Evolutionary conservation across 208 protist species (phyloP), one percentile per base, ranked within the genome.

Genomic region (Leishmania braziliensis): DNA sequence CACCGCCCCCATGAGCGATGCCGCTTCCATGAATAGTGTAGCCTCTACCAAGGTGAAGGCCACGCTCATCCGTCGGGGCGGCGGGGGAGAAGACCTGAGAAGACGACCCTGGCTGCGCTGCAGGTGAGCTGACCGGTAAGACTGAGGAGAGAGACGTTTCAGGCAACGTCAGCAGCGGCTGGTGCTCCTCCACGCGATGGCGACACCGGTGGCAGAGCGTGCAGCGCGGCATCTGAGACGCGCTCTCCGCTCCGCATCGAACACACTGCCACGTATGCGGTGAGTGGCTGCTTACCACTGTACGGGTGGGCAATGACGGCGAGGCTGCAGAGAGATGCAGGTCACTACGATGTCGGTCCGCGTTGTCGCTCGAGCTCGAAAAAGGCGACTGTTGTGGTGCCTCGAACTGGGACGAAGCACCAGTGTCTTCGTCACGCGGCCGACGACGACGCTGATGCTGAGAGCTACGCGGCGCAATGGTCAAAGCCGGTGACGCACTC

Each of bases 151-250:
- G 63, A 36, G 62, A 14, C n/a, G 26, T 18, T 23, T 10, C 26
- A 18, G 14, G 36, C n/a, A 51, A 46, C 72, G 72, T 23, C 6
- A 23, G 26, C 51, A 29, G 36, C 29, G 76, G 77, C 43, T 51
- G 81, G 20, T 78, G 82, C 14, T 66, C 82, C 63, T 86, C 82
- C 23, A 56, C 82, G 39, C 82, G 56, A 36, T 79, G 63, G 6
- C 82, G 78, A 29, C 82, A 74, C 9, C 78, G 78, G 36, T 86
- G 78, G 48, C 82, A 86, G 12, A 78, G 51, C 23, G 78, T 72
- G 66, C 82, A 82, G 82, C 82, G 82, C 51, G 53, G 72, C 77
- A 82, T 86, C 9, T 76, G n/a, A 0, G 10, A n/a, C 3, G 72
- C 29, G 73, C 82, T 86, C 33, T 82, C 82, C 5, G 82, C 66